These are phyloP conservation scores for Starmerella geochares DNA, from an alignment of 805 yeast genomes.

Conservation along the genomic window DNA sequence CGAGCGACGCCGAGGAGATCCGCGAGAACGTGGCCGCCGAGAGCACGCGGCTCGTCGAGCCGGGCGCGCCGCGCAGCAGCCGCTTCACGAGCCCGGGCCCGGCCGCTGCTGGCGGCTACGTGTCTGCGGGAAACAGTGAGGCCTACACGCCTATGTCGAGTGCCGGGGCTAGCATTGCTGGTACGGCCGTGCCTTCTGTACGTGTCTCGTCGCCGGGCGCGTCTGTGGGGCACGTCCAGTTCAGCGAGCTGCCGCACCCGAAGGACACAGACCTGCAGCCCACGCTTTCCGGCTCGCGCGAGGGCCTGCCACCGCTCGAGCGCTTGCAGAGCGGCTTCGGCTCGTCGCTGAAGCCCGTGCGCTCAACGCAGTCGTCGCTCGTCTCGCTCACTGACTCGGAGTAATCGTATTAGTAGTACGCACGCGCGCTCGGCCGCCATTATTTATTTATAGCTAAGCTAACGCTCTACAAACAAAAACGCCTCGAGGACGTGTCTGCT, in stretches of 20 bases:
- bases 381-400: conserved; percentile 27
- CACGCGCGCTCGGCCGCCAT: not conserved
- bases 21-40: not conserved
- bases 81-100: not conserved
- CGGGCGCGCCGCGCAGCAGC: not conserved
- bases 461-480: not conserved
- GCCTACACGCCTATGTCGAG: not conserved
- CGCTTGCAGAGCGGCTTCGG: conserved; percentile 21
- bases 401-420: conserved; percentile 5
- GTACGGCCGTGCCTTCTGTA: not conserved
- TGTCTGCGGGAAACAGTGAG: not conserved
- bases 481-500: too few relatives aligned
- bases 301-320: conserved; percentile 19
- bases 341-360: conserved; percentile 21
- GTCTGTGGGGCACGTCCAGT: conserved; percentile 17
- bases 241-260: conserved; percentile 22
- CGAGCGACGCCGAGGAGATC: conserved; percentile 16
- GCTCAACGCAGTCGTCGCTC: conserved; percentile 24
- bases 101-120: not conserved
- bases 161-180: not conserved
- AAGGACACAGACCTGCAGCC: conserved; percentile 5
- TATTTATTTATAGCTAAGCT: conserved; percentile 1
- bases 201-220: not conserved
- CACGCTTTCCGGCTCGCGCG: not conserved
- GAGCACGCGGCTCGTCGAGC: not conserved